A percentile compares a stretch with the other conserved stretches of the same genome.
Evolutionary conservation across 345 rosid species (phyloP).

Genomic region (Ceriops zippeliana): DNA sequence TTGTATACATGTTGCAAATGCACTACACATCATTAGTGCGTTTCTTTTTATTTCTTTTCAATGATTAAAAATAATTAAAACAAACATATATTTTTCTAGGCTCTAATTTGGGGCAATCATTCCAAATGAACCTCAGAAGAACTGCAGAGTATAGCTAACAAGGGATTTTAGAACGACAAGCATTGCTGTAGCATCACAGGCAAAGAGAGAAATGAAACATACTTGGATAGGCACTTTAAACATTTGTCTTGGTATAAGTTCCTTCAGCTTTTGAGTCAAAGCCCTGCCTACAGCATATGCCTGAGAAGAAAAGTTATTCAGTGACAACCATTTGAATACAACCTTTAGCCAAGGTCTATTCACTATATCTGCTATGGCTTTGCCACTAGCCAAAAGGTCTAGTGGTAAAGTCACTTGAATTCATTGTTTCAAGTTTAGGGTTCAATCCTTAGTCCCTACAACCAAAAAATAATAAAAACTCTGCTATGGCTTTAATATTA

Average conservation of each 20-base stretch:
- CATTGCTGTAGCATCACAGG: not conserved
- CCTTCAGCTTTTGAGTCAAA: constrained; percentile 89
- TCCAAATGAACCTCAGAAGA: not conserved
- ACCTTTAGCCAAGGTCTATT: not conserved
- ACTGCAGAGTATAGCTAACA: not conserved
- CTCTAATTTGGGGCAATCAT: not conserved
- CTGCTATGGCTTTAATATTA: too few species aligned
- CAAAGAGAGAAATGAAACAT: constrained; percentile 18
- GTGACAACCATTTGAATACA: not conserved
- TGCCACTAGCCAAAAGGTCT: too few species aligned
- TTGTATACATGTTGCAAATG: too few species aligned
- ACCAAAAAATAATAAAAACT: too few species aligned
- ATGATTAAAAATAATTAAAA: too few species aligned
- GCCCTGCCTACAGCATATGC: constrained; percentile 95
- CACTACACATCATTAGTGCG: too few species aligned
- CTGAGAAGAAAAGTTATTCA: constrained; percentile 39
- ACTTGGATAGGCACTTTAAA: constrained; percentile 99
- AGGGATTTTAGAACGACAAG: not conserved
- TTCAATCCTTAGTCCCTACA: too few species aligned
- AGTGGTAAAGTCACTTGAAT: too few species aligned
- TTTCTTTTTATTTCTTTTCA: too few species aligned
- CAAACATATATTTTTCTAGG: too few species aligned
- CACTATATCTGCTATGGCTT: too few species aligned
- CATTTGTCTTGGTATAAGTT: constrained; percentile 97
- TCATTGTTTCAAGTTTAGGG: too few species aligned